These are phyloP conservation scores for Zalaria sp. DNA, from an alignment of 2,329 filamentous ascomycete species.

Conservation along the genomic window DNA sequence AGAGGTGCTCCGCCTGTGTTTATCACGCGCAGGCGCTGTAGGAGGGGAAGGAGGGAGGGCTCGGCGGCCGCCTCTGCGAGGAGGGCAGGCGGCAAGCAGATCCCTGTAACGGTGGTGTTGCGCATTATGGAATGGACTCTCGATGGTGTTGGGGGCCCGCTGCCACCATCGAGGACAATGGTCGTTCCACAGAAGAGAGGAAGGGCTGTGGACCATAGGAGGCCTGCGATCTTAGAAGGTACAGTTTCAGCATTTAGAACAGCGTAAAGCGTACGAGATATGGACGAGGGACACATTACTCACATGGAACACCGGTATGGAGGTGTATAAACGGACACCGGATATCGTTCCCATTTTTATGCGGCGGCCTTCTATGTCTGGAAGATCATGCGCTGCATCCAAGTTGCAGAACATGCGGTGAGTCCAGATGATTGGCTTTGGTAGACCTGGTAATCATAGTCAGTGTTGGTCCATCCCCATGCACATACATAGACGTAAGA, in stretches of 20 bases:
- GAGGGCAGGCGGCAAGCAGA: slow-evolving; percentile 2
- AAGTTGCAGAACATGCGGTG: slow-evolving; percentile 1
- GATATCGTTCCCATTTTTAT: not conserved
- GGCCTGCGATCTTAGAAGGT: too few relatives aligned
- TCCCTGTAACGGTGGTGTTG: not conserved
- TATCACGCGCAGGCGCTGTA: slow-evolving; percentile 1
- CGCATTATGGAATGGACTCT: not conserved
- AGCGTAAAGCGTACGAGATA: too few relatives aligned
- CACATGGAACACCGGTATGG: too few relatives aligned
- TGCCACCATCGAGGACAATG: slow-evolving; percentile 2
- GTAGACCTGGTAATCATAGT: not conserved
- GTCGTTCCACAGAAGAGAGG: slow-evolving; percentile 1
- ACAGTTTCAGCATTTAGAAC: too few relatives aligned
- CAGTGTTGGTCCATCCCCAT: not conserved
- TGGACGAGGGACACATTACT: too few relatives aligned
- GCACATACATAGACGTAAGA: not conserved
- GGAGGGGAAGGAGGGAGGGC: not conserved
- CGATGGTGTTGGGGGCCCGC: not conserved
- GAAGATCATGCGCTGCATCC: slow-evolving; percentile 1
- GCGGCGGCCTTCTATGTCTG: not conserved
- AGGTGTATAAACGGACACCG: too few relatives aligned
- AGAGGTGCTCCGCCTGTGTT: slow-evolving; percentile 1
- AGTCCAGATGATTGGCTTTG: slow-evolving; percentile 4
- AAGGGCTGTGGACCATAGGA: too few relatives aligned
- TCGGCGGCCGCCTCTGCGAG: slow-evolving; percentile 1